A percentile compares a stretch with the other conserved stretches of the same genome.
Conservation (phyloP, 2,329 filamentous ascomycete species). For the Phyllosticta citrichinensis region DNA sequence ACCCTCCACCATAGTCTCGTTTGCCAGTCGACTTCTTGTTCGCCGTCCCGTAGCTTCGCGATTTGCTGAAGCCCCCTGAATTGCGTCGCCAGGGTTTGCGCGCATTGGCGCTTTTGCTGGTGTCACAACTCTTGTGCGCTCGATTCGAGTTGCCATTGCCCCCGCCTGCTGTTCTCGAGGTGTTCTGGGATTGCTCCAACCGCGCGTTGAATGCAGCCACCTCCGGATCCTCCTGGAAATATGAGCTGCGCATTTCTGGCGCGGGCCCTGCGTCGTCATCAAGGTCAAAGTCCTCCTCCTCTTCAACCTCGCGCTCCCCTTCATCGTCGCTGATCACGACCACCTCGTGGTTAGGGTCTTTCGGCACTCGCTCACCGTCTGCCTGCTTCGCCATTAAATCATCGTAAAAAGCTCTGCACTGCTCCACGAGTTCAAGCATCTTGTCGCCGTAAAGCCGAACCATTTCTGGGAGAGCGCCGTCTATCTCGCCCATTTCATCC, state of each 20-base stretch:
- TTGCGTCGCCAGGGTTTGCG: constrained; percentile 7
- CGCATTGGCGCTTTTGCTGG: background rate
- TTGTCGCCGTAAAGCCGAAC: constrained; percentile 51
- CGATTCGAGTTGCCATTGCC: background rate
- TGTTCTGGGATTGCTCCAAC: constrained; percentile 2
- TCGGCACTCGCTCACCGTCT: constrained; percentile 30
- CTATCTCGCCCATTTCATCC: constrained; percentile 53
- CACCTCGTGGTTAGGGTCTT: constrained; percentile 39
- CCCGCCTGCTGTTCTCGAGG: background rate
- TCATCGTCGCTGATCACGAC: constrained; percentile 23
- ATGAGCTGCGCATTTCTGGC: constrained; percentile 2
- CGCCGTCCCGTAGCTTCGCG: background rate
- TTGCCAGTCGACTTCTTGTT: constrained; percentile 8
- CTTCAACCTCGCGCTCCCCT: constrained; percentile 9
- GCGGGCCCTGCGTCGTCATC: background rate
- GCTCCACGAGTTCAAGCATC: constrained; percentile 50
- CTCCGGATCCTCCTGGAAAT: constrained; percentile 6
- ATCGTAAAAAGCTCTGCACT: constrained; percentile 28
- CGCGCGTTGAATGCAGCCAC: constrained; percentile 10
- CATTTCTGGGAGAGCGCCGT: constrained; percentile 52
- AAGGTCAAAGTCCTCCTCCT: constrained; percentile 1
- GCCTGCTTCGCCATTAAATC: constrained; percentile 28
- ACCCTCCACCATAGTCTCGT: constrained; percentile 1
- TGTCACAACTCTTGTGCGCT: background rate
- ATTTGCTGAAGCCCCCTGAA: constrained; percentile 6